A percentile compares a stretch with the other conserved stretches of the same genome.
phyloP scores from a whole-genome alignment of 208 protist genomes.

The Blastocrithidia nonstop region DNA sequence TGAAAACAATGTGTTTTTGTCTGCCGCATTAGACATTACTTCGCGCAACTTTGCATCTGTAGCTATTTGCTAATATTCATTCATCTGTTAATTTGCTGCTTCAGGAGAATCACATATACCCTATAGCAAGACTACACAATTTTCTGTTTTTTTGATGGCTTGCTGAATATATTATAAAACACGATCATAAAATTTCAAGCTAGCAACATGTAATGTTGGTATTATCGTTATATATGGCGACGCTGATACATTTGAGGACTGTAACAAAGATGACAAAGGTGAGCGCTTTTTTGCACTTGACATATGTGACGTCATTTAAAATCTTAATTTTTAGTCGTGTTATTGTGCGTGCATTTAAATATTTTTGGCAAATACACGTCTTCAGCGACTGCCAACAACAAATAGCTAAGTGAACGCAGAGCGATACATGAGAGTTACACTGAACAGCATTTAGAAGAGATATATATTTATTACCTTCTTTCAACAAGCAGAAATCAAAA shows the following conservation, averaged over 20 bases:
- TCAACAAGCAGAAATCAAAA: no score
- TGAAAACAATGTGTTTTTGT: conserved; percentile 69
- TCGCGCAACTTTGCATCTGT: conserved; percentile 17
- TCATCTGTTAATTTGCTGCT: conserved; percentile 52
- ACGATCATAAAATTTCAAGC: conserved; percentile 68
- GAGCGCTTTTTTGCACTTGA: no score
- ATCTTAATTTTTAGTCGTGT: no score
- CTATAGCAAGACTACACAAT: conserved; percentile 73
- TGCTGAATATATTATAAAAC: conserved; percentile 75
- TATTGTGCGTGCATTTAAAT: neutral
- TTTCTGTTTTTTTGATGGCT: conserved; percentile 32
- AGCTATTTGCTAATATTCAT: conserved; percentile 66
- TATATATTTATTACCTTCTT: no score
- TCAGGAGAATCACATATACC: conserved; percentile 73
- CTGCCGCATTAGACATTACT: conserved; percentile 46
- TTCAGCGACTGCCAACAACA: conserved; percentile 73
- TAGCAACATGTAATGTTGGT: conserved; percentile 73
- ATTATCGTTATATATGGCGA: conserved; percentile 64
- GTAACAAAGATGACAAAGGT: no score
- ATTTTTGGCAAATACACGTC: conserved; percentile 26
- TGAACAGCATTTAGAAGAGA: conserved; percentile 10
- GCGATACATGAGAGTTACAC: conserved; percentile 15
- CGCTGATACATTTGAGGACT: no score
- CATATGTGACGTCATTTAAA: no score
- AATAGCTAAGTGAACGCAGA: conserved; percentile 62